Percentiles rank a stretch among this genome's conserved stretches.
Conservation (phyloP, 2,329 filamentous ascomycete genomes). For the Coniochaeta hoffmannii region DNA sequence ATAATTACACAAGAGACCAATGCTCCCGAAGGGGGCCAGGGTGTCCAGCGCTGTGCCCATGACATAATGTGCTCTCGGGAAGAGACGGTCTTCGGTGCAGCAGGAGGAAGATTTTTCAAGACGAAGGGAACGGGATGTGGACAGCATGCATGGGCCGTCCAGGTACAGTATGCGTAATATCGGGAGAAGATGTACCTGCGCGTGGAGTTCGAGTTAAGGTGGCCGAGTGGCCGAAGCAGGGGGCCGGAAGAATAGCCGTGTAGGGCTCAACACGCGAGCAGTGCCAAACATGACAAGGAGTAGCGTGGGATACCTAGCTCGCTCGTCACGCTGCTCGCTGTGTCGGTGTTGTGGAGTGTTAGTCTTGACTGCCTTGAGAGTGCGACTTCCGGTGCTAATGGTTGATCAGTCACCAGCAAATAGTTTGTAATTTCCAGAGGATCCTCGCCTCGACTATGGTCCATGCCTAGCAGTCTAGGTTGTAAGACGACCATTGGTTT, state of each 20-base stretch:
- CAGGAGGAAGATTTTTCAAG: neutral
- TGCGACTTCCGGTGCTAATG: slow-evolving; percentile 4
- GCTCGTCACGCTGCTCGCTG: neutral
- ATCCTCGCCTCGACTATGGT: slow-evolving; percentile 3
- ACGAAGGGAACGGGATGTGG: neutral
- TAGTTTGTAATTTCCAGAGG: slow-evolving; percentile 4
- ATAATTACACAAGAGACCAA: neutral
- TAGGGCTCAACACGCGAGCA: neutral
- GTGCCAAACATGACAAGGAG: neutral
- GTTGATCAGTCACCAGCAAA: slow-evolving; percentile 8
- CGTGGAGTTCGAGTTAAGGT: neutral
- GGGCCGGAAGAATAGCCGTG: slow-evolving; percentile 1
- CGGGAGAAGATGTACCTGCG: neutral
- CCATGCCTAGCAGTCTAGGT: neutral
- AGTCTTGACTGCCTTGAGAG: neutral
- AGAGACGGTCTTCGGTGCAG: neutral
- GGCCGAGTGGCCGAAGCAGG: neutral
- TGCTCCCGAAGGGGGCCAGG: neutral
- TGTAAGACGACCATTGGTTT: neutral
- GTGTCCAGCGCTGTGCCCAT: slow-evolving; percentile 1
- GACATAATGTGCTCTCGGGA: neutral
- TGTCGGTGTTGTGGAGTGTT: neutral
- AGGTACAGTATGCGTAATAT: neutral
- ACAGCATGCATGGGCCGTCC: neutral
- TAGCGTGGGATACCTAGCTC: neutral